Conservation (phyloP, 2,329 filamentous ascomycete species). For the Fusarium sp. region DNA sequence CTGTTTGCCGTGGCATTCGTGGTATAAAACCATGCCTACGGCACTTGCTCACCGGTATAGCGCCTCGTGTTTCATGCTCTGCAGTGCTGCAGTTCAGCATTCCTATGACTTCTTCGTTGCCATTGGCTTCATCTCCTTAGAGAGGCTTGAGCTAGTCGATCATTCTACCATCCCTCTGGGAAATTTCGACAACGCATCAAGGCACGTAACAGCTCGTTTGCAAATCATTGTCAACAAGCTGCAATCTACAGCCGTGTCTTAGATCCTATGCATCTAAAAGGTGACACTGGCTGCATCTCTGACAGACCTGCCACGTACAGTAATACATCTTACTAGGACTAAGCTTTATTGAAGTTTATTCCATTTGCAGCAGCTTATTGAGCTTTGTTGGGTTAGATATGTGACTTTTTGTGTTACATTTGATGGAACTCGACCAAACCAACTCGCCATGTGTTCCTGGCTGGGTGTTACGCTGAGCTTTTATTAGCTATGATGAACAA, state of each 20-base stretch:
- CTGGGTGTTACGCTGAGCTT: background rate
- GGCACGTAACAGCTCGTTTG: conserved; percentile 7
- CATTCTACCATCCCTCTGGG: conserved; percentile 29
- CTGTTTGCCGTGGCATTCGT: background rate
- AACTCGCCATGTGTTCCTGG: conserved; percentile 1
- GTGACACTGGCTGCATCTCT: background rate
- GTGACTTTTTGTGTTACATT: background rate
- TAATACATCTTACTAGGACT: background rate
- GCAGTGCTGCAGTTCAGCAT: conserved; percentile 5
- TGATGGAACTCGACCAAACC: background rate
- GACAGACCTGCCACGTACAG: background rate
- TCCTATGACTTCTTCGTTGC: background rate
- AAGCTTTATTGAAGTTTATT: background rate
- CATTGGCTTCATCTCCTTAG: conserved; percentile 15
- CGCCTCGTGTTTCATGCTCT: conserved; percentile 6
- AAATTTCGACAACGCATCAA: conserved; percentile 32
- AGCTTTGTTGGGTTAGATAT: background rate
- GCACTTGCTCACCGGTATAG: background rate
- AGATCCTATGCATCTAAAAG: conserved; percentile 23
- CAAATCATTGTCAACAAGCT: conserved; percentile 6
- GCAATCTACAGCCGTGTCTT: conserved; percentile 17
- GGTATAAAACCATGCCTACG: background rate
- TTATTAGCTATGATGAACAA: background rate
- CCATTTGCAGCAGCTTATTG: conserved; percentile 12
- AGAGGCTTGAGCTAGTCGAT: conserved; percentile 19